These are phyloP conservation scores for Penicillium sp. DNA, from an alignment of 2,329 filamentous ascomycete species.

Conservation along the genomic window DNA sequence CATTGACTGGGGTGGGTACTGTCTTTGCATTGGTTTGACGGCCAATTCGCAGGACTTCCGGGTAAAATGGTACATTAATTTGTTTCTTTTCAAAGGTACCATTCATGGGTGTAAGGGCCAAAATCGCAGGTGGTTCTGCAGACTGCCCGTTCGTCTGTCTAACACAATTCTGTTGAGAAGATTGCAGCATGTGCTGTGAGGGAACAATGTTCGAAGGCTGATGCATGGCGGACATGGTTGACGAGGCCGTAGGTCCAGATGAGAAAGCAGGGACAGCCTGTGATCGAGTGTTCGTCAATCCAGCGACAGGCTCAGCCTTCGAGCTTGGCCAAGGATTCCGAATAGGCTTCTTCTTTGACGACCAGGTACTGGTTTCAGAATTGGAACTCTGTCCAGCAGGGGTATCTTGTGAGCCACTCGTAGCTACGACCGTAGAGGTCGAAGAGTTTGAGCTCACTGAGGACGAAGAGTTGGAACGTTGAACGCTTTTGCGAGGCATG, in stretches of 20 bases:
- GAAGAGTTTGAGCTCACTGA: constrained; percentile 72
- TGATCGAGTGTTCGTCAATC: constrained; percentile 65
- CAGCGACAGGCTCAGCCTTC: constrained; percentile 70
- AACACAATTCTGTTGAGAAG: constrained; percentile 65
- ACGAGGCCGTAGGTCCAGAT: constrained; percentile 64
- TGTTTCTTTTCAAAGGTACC: constrained; percentile 97
- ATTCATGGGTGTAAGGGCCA: constrained; percentile 89
- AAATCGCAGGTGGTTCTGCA: constrained; percentile 72
- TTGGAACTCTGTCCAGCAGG: constrained; percentile 47
- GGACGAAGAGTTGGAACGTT: constrained; percentile 88
- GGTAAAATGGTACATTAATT: constrained; percentile 88
- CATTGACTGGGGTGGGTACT: constrained; percentile 85
- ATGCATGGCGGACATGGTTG: constrained; percentile 68
- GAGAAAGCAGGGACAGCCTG: constrained; percentile 66
- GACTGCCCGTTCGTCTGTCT: constrained; percentile 52
- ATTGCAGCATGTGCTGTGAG: constrained; percentile 72
- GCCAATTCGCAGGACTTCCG: constrained; percentile 93
- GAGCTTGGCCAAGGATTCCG: constrained; percentile 67
- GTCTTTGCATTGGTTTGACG: constrained; percentile 98
- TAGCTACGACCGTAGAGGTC: constrained; percentile 61
- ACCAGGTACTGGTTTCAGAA: constrained; percentile 47
- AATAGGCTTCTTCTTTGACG: constrained; percentile 54
- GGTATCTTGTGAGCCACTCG: constrained; percentile 41
- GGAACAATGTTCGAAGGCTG: constrained; percentile 67
- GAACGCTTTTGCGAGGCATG: constrained; percentile 83